Evolutionary conservation across 495 filamentous ascomycete genomes (phyloP), one percentile per base, ranked within the genome.

Genomic region (Rostrohypoxylon terebratum): DNA sequence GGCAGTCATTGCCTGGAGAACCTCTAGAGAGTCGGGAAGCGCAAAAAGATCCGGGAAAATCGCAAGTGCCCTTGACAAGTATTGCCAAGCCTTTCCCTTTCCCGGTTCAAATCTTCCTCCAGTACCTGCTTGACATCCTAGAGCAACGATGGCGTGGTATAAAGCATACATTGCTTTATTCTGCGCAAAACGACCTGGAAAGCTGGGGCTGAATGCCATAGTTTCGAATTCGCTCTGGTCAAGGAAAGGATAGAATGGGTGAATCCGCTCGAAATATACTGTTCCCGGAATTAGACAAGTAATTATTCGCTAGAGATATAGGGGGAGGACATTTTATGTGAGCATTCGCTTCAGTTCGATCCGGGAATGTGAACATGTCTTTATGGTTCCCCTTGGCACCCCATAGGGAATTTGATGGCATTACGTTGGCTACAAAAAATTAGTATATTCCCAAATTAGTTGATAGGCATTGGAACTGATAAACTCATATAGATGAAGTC

Each of bases 71-170:
- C 25, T 63, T 47, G 76, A 72, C 51, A 79, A 78, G 6, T 77
- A 65, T 36, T 77, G 74, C 80, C 81, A 83, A 2, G 77, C 71
- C 59, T 70, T 70, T 5, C 79, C 80, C 59, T 79, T 71, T 3
- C 78, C 81, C 2, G 79, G 76, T 9, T 77, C 73, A 61, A 78
- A 83, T 28, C 60, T 76, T 33, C 80, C 79, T 25, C 78, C 75
- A 45, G 73, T 72, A 31, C 69, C 48, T 28, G 77, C 77, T 31
- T 81, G 80, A 45, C 75, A 77, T 36, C 81, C 81, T 1, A 81
- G 63, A 18, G 81, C 81, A n/a, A 83, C 68, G 8, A 82, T 75
- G 1, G 80, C 59, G 33, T 81, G 69, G 63, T 81, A 82, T 13
- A 82, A 58, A 47, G 78, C 70, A n/a, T 58, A 68, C 16, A 55